Conservation (phyloP, 2,329 filamentous ascomycete species). For the Cephalotrichum gorgonifer region DNA sequence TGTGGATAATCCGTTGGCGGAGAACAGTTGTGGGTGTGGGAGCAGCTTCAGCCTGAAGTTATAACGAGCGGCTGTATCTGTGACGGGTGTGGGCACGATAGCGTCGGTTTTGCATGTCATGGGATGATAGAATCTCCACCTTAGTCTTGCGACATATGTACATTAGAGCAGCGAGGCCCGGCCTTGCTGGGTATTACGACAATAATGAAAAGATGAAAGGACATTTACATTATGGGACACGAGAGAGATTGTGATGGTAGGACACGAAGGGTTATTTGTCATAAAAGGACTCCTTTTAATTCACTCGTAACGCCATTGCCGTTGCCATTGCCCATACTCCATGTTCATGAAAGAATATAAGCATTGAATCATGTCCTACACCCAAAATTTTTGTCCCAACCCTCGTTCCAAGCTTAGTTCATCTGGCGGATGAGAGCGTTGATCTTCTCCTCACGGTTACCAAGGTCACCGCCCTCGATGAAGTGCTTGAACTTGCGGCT, state of each 20-base stretch:
- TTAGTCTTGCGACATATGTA: not conserved
- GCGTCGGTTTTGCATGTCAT: not conserved
- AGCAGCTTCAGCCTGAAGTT: slow-evolving; percentile 92
- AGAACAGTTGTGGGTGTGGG: slow-evolving; percentile 92
- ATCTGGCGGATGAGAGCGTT: slow-evolving; percentile 94
- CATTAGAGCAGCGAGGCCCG: not conserved
- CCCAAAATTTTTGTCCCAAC: slow-evolving; percentile 5
- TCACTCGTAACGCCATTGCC: not conserved
- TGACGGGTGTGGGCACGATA: not conserved
- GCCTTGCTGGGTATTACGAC: not conserved
- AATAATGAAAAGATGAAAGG: not conserved
- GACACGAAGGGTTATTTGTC: no score
- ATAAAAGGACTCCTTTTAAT: not conserved
- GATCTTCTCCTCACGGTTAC: slow-evolving; percentile 98
- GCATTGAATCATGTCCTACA: not conserved
- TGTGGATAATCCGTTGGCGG: slow-evolving; percentile 81
- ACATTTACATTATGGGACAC: no score
- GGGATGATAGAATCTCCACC: not conserved
- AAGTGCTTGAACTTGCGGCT: slow-evolving; percentile 98
- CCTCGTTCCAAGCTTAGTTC: slow-evolving; percentile 69
- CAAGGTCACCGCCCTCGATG: slow-evolving; percentile 95
- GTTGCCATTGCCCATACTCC: not conserved
- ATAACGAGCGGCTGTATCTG: slow-evolving; percentile 19
- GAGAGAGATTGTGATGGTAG: no score
- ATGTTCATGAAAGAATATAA: not conserved